phyloP scores from a whole-genome alignment of 129 eudicot species.

The Helianthus tuberosus region DNA sequence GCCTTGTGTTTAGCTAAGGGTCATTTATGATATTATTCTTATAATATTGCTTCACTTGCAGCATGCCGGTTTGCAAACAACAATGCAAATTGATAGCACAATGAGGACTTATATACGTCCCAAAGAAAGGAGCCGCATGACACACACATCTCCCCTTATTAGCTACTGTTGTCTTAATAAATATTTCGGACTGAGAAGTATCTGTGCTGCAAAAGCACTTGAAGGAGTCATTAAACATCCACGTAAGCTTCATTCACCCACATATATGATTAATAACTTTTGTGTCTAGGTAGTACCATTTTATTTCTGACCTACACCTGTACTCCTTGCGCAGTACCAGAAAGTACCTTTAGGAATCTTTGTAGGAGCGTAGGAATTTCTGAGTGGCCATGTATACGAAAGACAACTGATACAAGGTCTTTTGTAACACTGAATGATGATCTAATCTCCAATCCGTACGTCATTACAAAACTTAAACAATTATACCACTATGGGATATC shows the following conservation, averaged over 20 bases:
- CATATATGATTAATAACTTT: not conserved
- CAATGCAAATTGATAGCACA: not conserved
- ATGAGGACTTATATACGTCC: not conserved
- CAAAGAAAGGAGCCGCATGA: not conserved
- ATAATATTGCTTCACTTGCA: not conserved
- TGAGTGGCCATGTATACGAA: not conserved
- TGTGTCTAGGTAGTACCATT: not conserved
- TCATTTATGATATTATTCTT: no score
- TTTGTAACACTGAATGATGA: no score
- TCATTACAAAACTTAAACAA: no score
- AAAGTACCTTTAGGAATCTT: not conserved
- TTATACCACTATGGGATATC: no score
- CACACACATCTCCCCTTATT: not conserved
- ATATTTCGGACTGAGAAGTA: not conserved
- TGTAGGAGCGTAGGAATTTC: not conserved
- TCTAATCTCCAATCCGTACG: no score
- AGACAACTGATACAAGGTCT: not conserved
- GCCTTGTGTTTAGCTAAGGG: no score
- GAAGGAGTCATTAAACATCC: no score
- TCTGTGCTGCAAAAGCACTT: not conserved
- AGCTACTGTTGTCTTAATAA: not conserved
- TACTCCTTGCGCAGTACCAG: not conserved
- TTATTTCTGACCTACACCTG: not conserved
- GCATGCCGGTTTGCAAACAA: not conserved
- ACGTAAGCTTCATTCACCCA: constrained; percentile 2